These are phyloP conservation scores for Sporodiniella umbellata DNA, from an alignment of 371 early-diverging fungal genomes.

Conservation along the genomic window DNA sequence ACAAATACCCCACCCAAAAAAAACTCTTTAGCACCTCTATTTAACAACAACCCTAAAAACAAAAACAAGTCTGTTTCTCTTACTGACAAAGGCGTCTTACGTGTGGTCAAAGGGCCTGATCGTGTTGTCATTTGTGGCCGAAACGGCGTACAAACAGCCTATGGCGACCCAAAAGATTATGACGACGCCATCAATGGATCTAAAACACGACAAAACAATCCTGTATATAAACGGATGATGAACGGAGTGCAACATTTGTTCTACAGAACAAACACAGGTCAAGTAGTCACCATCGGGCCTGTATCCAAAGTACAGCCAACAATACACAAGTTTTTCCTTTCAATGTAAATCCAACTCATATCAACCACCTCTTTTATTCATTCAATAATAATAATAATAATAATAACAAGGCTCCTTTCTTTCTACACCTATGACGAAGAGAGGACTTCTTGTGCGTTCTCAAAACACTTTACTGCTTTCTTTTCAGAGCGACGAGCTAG, in stretches of 20 bases:
- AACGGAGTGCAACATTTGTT: conserved; percentile 5
- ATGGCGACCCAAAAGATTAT: conserved; percentile 19
- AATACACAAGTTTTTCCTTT: conserved; percentile 13
- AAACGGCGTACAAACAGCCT: not conserved
- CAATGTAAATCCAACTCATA: not conserved
- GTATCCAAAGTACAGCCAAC: conserved; percentile 12
- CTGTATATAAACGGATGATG: conserved; percentile 5
- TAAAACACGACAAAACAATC: not conserved
- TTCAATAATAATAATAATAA: not conserved
- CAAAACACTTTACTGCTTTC: conserved; percentile 16
- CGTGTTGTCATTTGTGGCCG: conserved; percentile 8
- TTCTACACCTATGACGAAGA: not conserved
- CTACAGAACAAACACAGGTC: conserved; percentile 2
- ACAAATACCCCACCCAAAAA: not conserved
- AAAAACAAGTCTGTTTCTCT: not conserved
- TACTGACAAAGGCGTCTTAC: conserved; percentile 2
- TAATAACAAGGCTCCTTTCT: not conserved
- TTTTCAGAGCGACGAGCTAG: conserved; percentile 17
- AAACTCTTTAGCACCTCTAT: not conserved
- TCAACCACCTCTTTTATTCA: not conserved
- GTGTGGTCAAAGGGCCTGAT: conserved; percentile 7
- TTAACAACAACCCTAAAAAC: not conserved
- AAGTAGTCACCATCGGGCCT: conserved; percentile 7
- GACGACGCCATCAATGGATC: conserved; percentile 13
- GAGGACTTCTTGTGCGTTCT: conserved; percentile 3